Evolutionary conservation across 108 stramenopile species (phyloP).

Genomic region (Discostella stelligeroides): DNA sequence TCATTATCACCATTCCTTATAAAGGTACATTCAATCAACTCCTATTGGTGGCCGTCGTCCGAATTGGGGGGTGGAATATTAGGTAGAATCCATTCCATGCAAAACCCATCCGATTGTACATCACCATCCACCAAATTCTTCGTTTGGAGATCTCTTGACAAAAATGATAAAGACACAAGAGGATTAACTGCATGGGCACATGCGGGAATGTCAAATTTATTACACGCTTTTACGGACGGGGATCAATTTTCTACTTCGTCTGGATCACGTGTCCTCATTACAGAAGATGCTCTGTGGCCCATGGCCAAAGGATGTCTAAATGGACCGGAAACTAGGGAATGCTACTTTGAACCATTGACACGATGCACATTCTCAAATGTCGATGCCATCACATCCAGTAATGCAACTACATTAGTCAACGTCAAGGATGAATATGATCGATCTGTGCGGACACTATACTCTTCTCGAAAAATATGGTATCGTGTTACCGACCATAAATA

Average conservation of each 20-base stretch:
- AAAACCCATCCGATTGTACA: slow-evolving; percentile 35
- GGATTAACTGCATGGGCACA: slow-evolving; percentile 45
- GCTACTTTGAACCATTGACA: slow-evolving; percentile 43
- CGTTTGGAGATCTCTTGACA: slow-evolving; percentile 16
- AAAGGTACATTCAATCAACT: slow-evolving; percentile 22
- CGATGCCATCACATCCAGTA: not conserved
- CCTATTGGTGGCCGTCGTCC: slow-evolving; percentile 40
- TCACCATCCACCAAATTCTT: slow-evolving; percentile 36
- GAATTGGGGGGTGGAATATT: slow-evolving; percentile 13
- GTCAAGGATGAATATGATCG: slow-evolving; percentile 35
- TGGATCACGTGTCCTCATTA: slow-evolving; percentile 27
- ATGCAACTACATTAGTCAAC: not conserved
- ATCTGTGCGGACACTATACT: slow-evolving; percentile 27
- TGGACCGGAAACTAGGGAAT: slow-evolving; percentile 45
- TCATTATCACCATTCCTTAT: not conserved
- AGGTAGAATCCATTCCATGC: slow-evolving; percentile 15
- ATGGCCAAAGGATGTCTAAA: slow-evolving; percentile 40
- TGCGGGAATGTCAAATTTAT: slow-evolving; percentile 24
- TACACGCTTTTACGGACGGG: slow-evolving; percentile 47
- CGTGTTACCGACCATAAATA: slow-evolving; percentile 20
- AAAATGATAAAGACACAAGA: slow-evolving; percentile 31
- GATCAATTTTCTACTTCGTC: slow-evolving; percentile 22
- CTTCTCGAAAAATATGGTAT: slow-evolving; percentile 22
- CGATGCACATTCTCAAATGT: slow-evolving; percentile 24
- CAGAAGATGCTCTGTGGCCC: slow-evolving; percentile 37